Conservation (phyloP, 31 red algal species). For the Odonthalia washingtoniensis region DNA sequence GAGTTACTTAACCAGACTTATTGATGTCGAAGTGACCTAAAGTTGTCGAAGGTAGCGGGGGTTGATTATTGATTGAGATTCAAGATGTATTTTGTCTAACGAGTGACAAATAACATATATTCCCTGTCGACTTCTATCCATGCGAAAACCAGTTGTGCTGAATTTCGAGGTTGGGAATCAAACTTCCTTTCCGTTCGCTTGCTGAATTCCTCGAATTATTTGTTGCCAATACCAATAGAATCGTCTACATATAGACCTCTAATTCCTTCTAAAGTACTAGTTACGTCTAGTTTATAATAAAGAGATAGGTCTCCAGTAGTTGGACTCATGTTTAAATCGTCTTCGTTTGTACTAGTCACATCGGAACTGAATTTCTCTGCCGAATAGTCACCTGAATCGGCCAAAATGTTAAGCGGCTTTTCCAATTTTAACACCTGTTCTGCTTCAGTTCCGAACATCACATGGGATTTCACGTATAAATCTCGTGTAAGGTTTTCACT, state of each 20-base stretch:
- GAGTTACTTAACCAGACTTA: too few relatives aligned
- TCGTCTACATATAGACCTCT: conserved; percentile 49
- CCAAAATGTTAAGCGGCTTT: conserved; percentile 25
- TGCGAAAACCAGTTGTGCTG: too few relatives aligned
- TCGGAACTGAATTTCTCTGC: conserved; percentile 2
- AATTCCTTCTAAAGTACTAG: conserved; percentile 20
- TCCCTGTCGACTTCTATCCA: too few relatives aligned
- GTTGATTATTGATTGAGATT: too few relatives aligned
- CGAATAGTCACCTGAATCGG: conserved; percentile 52
- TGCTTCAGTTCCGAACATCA: background rate
- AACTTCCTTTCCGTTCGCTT: too few relatives aligned
- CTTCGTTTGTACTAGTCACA: too few relatives aligned
- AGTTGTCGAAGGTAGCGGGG: too few relatives aligned
- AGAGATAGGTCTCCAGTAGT: conserved; percentile 26
- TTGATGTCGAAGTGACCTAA: too few relatives aligned
- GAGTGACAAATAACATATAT: too few relatives aligned
- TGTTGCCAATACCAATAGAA: background rate
- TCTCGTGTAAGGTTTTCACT: conserved; percentile 39
- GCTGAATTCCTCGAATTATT: background rate
- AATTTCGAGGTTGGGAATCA: too few relatives aligned
- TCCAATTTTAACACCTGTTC: conserved; percentile 31
- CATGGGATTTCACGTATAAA: background rate
- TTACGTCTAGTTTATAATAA: background rate
- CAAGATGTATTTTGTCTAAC: too few relatives aligned
- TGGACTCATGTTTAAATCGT: conserved; percentile 9